Evolutionary conservation across 306 rosid species (phyloP).

Genomic region (Fragaria ananassa): DNA sequence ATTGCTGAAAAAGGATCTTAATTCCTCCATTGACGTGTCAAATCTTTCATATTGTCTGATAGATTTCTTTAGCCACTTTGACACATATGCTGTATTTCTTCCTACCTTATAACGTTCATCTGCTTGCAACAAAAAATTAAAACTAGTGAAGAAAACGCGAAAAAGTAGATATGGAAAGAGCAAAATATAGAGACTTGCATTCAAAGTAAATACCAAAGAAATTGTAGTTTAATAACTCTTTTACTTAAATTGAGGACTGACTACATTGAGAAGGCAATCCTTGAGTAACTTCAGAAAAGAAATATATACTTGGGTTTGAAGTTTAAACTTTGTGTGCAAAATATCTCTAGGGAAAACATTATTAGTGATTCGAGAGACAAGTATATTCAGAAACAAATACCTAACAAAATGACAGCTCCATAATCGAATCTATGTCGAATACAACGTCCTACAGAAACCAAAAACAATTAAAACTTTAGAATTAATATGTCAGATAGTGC

Average conservation of each 20-base stretch:
- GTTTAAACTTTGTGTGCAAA: neutral
- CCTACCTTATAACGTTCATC: conserved; percentile 86
- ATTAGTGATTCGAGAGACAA: neutral
- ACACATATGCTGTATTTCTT: conserved; percentile 66
- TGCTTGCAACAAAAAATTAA: conserved; percentile 40
- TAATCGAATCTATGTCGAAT: conserved; percentile 85
- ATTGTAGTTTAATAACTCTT: neutral
- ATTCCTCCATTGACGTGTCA: conserved; percentile 50
- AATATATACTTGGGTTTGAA: neutral
- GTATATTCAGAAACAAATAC: conserved; percentile 39
- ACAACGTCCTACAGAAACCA: conserved; percentile 68
- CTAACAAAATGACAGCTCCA: conserved; percentile 87
- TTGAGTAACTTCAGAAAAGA: neutral
- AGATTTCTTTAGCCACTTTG: conserved; percentile 88
- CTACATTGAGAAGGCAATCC: neutral
- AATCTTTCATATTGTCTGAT: conserved; percentile 55
- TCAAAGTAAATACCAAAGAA: neutral
- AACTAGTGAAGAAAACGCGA: neutral
- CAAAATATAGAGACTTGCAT: neutral
- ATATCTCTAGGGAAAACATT: neutral
- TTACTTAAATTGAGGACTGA: neutral
- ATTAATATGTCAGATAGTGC: neutral
- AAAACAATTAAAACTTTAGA: conserved; percentile 13
- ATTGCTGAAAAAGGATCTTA: conserved; percentile 62
- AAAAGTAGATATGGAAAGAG: conserved; percentile 2